phyloP scores from a whole-genome alignment of 306 rosid genomes.

The Cicer pinnatifidum region DNA sequence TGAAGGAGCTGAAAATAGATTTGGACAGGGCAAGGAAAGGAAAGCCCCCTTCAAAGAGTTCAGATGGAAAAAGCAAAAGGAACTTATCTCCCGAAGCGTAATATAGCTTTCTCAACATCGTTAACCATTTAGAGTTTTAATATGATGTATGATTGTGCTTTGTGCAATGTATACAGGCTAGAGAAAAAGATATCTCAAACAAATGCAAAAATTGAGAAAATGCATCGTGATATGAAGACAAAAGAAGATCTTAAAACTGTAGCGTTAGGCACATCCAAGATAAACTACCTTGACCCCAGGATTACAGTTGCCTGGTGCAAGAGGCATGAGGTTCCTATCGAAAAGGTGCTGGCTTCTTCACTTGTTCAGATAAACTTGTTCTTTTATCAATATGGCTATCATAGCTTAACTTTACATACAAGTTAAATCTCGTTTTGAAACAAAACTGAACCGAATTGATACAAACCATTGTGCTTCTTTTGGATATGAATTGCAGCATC shows the following conservation, averaged over 20 bases:
- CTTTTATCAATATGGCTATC: neutral
- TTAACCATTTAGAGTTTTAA: constrained; percentile 35
- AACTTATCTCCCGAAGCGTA: constrained; percentile 82
- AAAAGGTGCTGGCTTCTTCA: constrained; percentile 65
- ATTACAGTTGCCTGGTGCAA: constrained; percentile 99
- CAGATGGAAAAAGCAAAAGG: constrained; percentile 79
- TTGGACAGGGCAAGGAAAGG: constrained; percentile 88
- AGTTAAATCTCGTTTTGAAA: neutral
- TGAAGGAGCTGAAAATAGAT: constrained; percentile 84
- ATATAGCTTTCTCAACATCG: constrained; percentile 38
- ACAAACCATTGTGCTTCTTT: neutral
- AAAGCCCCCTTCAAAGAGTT: constrained; percentile 77
- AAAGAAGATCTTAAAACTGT: constrained; percentile 95
- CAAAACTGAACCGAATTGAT: neutral
- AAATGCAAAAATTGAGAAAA: constrained; percentile 73
- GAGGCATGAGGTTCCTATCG: constrained; percentile 95
- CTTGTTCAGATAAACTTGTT: constrained; percentile 23
- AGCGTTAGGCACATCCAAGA: constrained; percentile 94
- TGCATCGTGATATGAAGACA: constrained; percentile 78
- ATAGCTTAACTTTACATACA: neutral
- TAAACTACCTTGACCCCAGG: constrained; percentile 96
- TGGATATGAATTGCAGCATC: neutral
- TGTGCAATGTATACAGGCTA: constrained; percentile 55
- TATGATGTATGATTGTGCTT: constrained; percentile 34
- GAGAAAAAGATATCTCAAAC: constrained; percentile 86